These are phyloP conservation scores for Lineolata rhizophorae DNA, from an alignment of 495 filamentous ascomycete genomes.

Conservation along the genomic window DNA sequence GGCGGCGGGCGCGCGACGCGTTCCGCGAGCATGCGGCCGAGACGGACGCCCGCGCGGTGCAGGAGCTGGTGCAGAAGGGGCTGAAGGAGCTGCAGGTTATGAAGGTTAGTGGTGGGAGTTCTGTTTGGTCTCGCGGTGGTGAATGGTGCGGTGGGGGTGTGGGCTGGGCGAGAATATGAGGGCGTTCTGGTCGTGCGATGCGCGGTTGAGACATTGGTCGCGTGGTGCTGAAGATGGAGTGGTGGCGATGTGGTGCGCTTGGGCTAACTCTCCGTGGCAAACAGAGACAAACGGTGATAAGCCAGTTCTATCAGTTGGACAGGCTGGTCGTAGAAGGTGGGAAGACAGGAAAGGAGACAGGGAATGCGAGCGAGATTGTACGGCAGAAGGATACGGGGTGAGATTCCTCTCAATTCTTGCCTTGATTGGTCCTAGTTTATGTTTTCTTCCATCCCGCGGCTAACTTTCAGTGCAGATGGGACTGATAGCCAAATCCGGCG, in stretches of 20 bases:
- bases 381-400: slow-evolving; percentile 71
- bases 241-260: too few species aligned
- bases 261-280: too few species aligned
- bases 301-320: slow-evolving; percentile 86
- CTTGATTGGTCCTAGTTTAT: too few species aligned
- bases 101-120: slow-evolving; percentile 43
- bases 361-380: slow-evolving; percentile 42
- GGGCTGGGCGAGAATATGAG: background rate
- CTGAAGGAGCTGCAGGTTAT: slow-evolving; percentile 70
- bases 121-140: too few species aligned
- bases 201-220: too few species aligned
- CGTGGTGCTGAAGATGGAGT: too few species aligned
- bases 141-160: background rate
- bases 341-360: slow-evolving; percentile 53
- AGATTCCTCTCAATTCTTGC: too few species aligned
- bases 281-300: slow-evolving; percentile 86
- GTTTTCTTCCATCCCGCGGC: too few species aligned
- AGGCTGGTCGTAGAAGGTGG: slow-evolving; percentile 83
- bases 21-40: slow-evolving; percentile 57
- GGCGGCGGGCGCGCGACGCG: slow-evolving; percentile 64
- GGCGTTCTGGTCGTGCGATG: too few species aligned
- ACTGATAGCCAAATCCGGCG: too few species aligned
- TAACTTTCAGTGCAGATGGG: too few species aligned
- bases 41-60: slow-evolving; percentile 52
- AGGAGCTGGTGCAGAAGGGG: slow-evolving; percentile 76